Evolutionary conservation across 352 stramenopile genomes (phyloP).

Genomic region (Pythium dissotocum): DNA sequence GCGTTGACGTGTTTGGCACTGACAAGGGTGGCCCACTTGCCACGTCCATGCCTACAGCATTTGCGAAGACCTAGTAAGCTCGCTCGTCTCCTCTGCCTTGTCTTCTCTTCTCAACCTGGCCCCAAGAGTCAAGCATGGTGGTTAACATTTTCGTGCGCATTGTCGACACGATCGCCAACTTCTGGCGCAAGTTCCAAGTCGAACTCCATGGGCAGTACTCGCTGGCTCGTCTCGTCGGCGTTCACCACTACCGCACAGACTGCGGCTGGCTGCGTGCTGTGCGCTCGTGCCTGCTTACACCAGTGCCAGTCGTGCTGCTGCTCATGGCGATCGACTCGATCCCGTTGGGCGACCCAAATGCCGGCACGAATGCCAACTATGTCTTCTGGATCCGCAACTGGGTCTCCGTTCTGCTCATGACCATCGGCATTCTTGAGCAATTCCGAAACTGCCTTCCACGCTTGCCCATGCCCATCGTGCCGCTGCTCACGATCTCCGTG

Average conservation of each 20-base stretch:
- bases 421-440: conserved; percentile 33
- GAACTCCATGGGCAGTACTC: conserved; percentile 24
- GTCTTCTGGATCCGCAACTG: conserved; percentile 37
- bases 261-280: conserved; percentile 1
- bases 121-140: not conserved
- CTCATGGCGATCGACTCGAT: conserved; percentile 2
- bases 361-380: conserved; percentile 35
- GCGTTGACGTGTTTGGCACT: no score
- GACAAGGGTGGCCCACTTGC: no score
- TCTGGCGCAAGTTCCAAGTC: conserved; percentile 18
- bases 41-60: no score
- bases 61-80: no score
- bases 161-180: not conserved
- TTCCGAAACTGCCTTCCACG: conserved; percentile 25
- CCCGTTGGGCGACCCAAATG: conserved; percentile 15
- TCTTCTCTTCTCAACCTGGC: not conserved
- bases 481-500: conserved; percentile 16
- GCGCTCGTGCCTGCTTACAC: conserved; percentile 7
- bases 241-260: conserved; percentile 5
- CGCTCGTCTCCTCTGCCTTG: no score
- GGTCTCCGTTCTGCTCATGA: conserved; percentile 36
- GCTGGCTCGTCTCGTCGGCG: not conserved
- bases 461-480: conserved; percentile 15
- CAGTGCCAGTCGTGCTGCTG: conserved; percentile 15
- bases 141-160: not conserved